These are phyloP conservation scores for Choanephora cucurbitarum DNA, from an alignment of 371 early-diverging fungal species.

Conservation along the genomic window DNA sequence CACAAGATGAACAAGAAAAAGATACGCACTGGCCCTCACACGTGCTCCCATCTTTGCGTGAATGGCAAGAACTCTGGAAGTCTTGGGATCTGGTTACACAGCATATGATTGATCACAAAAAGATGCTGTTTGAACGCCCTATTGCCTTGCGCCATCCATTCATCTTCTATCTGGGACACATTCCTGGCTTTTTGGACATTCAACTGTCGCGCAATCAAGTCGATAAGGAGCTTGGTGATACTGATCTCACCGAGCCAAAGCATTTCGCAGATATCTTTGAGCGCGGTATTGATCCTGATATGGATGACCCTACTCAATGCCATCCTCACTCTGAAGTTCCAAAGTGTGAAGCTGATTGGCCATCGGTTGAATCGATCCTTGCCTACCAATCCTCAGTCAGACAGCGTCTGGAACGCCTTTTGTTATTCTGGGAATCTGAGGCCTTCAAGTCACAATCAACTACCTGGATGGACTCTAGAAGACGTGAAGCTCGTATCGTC, in stretches of 20 bases:
- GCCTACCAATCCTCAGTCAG: slow-evolving; percentile 69
- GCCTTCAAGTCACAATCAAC: slow-evolving; percentile 19
- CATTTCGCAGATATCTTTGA: slow-evolving; percentile 80
- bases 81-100: slow-evolving; percentile 77
- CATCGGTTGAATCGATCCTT: slow-evolving; percentile 60
- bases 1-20: neutral
- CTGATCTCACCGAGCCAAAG: slow-evolving; percentile 54
- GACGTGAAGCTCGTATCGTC: slow-evolving; percentile 62
- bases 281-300: slow-evolving; percentile 92
- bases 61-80: slow-evolving; percentile 82
- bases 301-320: slow-evolving; percentile 77
- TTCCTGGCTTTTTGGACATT: slow-evolving; percentile 87
- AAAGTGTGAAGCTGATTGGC: slow-evolving; percentile 65
- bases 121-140: slow-evolving; percentile 68
- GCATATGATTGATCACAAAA: slow-evolving; percentile 57
- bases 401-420: slow-evolving; percentile 51
- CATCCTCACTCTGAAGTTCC: slow-evolving; percentile 85
- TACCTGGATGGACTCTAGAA: slow-evolving; percentile 24
- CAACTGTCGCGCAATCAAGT: slow-evolving; percentile 65
- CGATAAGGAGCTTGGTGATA: slow-evolving; percentile 37
- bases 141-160: slow-evolving; percentile 87
- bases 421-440: slow-evolving; percentile 43
- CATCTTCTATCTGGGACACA: slow-evolving; percentile 90
- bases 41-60: slow-evolving; percentile 53
- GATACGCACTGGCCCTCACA: slow-evolving; percentile 26